Percentiles rank a stretch among this genome's conserved stretches.
phyloP scores from a whole-genome alignment of 1,284 basidiomycete genomes.

The Earliella scabrosa region DNA sequence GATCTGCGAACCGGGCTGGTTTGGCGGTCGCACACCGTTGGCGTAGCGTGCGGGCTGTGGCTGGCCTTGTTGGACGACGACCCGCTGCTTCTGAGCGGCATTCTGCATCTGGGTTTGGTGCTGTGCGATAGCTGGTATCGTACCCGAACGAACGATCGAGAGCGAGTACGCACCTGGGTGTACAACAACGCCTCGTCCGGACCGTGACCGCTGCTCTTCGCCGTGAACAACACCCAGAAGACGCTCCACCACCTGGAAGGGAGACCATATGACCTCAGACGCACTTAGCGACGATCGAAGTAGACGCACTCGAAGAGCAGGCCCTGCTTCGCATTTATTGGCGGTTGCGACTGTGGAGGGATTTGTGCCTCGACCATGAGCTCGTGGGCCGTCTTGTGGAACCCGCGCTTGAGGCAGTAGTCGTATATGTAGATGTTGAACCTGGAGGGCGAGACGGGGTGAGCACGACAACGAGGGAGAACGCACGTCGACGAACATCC shows the following conservation, averaged over 20 bases:
- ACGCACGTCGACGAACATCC: slow-evolving; percentile 42
- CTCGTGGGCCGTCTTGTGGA: slow-evolving; percentile 66
- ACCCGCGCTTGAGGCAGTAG: slow-evolving; percentile 80
- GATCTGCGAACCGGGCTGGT: slow-evolving; percentile 23
- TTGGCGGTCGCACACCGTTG: slow-evolving; percentile 37
- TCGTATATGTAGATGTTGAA: slow-evolving; percentile 87
- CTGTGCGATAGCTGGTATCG: slow-evolving; percentile 22
- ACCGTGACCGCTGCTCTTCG: slow-evolving; percentile 66
- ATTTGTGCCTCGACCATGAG: slow-evolving; percentile 68
- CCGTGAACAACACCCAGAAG: slow-evolving; percentile 82
- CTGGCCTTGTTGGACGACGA: background rate
- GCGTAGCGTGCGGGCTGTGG: slow-evolving; percentile 24
- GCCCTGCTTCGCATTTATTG: slow-evolving; percentile 81
- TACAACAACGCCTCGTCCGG: slow-evolving; percentile 74
- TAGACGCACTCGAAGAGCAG: slow-evolving; percentile 76
- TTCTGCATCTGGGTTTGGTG: slow-evolving; percentile 33
- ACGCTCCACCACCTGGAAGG: slow-evolving; percentile 80
- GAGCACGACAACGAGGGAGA: background rate
- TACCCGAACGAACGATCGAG: slow-evolving; percentile 1
- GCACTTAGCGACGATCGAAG: background rate
- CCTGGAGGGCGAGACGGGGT: slow-evolving; percentile 45
- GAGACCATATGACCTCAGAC: background rate
- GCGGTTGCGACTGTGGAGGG: slow-evolving; percentile 59
- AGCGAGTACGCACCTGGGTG: slow-evolving; percentile 55
- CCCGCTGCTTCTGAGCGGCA: slow-evolving; percentile 13